These are phyloP conservation scores for Didymella glomerata DNA, from an alignment of 2,329 filamentous ascomycete species.

Conservation along the genomic window DNA sequence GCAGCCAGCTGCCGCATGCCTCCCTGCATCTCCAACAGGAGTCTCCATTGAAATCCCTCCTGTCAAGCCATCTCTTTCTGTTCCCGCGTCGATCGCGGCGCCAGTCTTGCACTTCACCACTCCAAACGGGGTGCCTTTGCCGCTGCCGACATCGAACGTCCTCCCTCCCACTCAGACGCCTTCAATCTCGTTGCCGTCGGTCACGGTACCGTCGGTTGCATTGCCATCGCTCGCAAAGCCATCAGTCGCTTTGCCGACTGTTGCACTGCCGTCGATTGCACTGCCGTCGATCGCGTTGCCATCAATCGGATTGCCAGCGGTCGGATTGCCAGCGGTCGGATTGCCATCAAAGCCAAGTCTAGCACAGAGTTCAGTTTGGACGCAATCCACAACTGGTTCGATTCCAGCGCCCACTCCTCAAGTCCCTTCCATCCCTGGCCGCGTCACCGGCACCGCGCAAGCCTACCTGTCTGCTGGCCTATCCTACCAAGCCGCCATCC, in stretches of 20 bases:
- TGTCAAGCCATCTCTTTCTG: not conserved
- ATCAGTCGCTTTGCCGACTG: too few species aligned
- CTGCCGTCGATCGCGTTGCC: too few species aligned
- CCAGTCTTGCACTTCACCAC: not conserved
- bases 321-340: too few species aligned
- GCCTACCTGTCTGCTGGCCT: constrained; percentile 34
- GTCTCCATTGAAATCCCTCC: not conserved
- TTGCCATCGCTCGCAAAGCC: too few species aligned
- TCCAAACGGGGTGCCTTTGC: not conserved
- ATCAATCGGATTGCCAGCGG: too few species aligned
- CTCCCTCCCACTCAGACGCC: too few species aligned
- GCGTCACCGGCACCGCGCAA: not conserved
- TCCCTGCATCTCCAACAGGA: not conserved
- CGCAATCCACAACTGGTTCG: not conserved
- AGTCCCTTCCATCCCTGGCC: not conserved
- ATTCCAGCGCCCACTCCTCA: not conserved
- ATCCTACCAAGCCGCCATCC: constrained; percentile 42
- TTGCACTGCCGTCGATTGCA: too few species aligned
- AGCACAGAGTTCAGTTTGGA: not conserved
- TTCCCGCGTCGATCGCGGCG: not conserved
- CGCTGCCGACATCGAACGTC: not conserved
- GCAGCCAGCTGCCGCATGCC: constrained; percentile 1
- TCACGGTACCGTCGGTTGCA: too few species aligned
- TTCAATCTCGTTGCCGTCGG: too few species aligned
- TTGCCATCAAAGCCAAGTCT: not conserved